Base-by-base conservation (phyloP, 371 early-diverging fungal species). In the Actinomortierella wolfii region DNA sequence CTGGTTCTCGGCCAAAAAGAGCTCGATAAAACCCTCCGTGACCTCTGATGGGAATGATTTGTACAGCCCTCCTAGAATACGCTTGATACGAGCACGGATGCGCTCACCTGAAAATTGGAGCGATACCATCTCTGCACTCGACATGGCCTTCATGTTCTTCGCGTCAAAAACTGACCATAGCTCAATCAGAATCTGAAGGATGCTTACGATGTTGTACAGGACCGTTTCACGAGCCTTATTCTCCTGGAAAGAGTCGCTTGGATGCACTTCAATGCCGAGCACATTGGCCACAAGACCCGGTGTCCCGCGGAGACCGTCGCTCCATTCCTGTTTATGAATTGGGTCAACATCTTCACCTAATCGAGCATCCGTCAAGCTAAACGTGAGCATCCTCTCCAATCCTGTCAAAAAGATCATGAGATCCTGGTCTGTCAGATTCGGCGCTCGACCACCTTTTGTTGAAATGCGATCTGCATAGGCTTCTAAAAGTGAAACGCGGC, bases 1-100 rank as follows among this genome's bases (percentile, higher is more conserved):
- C 15, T 86, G 85, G 54, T 88, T 88, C 34, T 85, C 86, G 14
- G 82, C 78, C 56, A 80, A 83, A 57, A 86, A 86, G 20, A 88
- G 76, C 53, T 88, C 87, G 11, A 79, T 80, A 55, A 84, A 83
- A 0, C 85, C 84, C 61, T 91, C 90, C 6, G 89, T 78, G 20
- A 86, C 78, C 49, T 89, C 86, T 0, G 79, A 73, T 0, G 83
- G 79, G 41, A 83, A 80, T 24, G 79, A 77, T 41, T 81, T 80
- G 70, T 85, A 86, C 1, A 89, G 67, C 14, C 80, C 79, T 55
- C 85, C 83, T 50, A 92, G 70, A 14, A 88, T 79, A 2, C 65
- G 68, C 44, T 83, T 83, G 1, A 89, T 59, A 7, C 83, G 68
- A 1, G 79, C 71, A 39, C 83, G 83, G 14, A 79, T 70, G 55